phyloP scores from a whole-genome alignment of 2,329 filamentous ascomycete species.

The Paramyrothecium roridum region DNA sequence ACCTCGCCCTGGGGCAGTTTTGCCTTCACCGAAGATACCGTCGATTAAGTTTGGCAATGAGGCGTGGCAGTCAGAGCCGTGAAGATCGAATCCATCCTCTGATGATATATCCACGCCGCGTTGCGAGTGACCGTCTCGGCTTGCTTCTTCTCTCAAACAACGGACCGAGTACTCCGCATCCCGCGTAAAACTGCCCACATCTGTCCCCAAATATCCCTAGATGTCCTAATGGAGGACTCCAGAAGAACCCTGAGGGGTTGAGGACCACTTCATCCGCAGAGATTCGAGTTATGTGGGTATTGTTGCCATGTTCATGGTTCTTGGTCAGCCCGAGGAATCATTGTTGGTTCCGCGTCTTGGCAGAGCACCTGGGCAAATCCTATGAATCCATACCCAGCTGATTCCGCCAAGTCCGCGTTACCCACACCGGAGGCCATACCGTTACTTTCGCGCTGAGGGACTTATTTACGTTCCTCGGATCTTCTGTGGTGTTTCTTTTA shows the following conservation, averaged over 20 bases:
- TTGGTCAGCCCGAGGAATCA: too few relatives aligned
- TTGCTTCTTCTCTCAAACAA: too few relatives aligned
- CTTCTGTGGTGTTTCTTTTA: neutral
- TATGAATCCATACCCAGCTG: neutral
- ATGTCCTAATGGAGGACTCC: neutral
- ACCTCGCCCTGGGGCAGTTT: constrained; percentile 49
- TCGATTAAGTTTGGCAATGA: neutral
- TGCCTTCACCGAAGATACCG: constrained; percentile 27
- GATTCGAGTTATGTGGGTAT: neutral
- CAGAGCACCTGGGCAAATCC: too few relatives aligned
- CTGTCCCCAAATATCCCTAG: too few relatives aligned
- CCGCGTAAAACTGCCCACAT: too few relatives aligned
- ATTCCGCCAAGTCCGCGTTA: neutral
- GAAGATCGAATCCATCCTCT: neutral
- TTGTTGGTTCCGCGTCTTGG: too few relatives aligned
- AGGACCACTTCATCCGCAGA: neutral
- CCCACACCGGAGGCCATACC: neutral
- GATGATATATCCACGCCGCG: too few relatives aligned
- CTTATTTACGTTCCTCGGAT: neutral
- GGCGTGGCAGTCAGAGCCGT: neutral
- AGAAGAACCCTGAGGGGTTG: neutral
- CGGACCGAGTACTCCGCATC: too few relatives aligned
- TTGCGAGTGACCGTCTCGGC: too few relatives aligned
- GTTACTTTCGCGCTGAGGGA: neutral
- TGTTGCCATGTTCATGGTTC: neutral